phyloP scores from a whole-genome alignment of 2,329 filamentous ascomycete species.

The Ophiostoma ulmi region DNA sequence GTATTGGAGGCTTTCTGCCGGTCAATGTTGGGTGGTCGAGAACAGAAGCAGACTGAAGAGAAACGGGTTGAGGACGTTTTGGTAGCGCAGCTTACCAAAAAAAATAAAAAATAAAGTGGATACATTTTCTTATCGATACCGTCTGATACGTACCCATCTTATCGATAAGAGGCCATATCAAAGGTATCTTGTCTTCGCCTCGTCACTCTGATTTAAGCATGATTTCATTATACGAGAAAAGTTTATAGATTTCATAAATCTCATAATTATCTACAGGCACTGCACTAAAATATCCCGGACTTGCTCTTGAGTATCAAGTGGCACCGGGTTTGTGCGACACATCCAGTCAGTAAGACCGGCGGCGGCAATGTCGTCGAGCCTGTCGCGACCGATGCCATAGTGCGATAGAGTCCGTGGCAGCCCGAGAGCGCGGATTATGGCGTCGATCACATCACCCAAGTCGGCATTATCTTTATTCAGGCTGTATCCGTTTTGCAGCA shows the following conservation, averaged over 20 bases:
- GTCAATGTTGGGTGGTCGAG: neutral
- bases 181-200: no score
- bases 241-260: no score
- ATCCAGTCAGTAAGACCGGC: constrained; percentile 44
- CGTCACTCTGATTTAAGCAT: no score
- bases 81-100: constrained; percentile 5
- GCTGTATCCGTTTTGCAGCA: neutral
- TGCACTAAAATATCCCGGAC: neutral
- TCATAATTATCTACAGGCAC: neutral
- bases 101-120: neutral
- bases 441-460: constrained; percentile 43
- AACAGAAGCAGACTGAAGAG: neutral
- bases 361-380: constrained; percentile 42
- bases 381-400: constrained; percentile 43
- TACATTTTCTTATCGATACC: neutral
- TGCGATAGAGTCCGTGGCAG: constrained; percentile 46
- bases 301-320: constrained; percentile 31
- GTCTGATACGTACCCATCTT: neutral
- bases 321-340: constrained; percentile 43
- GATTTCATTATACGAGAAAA: no score
- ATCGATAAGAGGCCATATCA: neutral
- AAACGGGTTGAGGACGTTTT: neutral
- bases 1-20: neutral
- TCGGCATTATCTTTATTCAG: neutral
- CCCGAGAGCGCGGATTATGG: constrained; percentile 44